A percentile compares a stretch with the other conserved stretches of the same genome.
These are phyloP conservation scores for Auricularia sp. DNA, from an alignment of 768 basidiomycete genomes.

Conservation along the genomic window DNA sequence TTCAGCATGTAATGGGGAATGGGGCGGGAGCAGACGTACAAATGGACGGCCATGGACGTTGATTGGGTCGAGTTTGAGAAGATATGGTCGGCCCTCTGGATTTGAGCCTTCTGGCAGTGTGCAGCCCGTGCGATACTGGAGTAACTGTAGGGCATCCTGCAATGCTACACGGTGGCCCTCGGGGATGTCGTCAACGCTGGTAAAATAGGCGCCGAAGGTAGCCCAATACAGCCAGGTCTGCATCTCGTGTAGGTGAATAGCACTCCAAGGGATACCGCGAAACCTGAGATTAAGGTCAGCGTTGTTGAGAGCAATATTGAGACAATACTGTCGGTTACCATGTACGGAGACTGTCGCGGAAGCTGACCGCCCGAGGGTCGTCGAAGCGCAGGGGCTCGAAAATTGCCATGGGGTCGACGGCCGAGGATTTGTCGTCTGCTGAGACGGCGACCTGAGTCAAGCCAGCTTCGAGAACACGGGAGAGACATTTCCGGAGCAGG, in stretches of 20 bases:
- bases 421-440: constrained; percentile 33
- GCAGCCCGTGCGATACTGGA: constrained; percentile 67
- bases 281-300: constrained; percentile 43
- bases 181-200: constrained; percentile 38
- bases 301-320: constrained; percentile 3
- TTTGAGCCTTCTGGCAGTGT: constrained; percentile 52
- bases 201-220: constrained; percentile 60
- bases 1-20: constrained; percentile 22
- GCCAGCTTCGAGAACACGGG: constrained; percentile 56
- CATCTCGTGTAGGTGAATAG: constrained; percentile 52
- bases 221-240: constrained; percentile 77
- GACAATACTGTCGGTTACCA: constrained; percentile 21
- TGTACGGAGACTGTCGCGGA: constrained; percentile 56
- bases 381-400: constrained; percentile 44
- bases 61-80: constrained; percentile 71
- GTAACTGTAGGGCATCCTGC: constrained; percentile 46
- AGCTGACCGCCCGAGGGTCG: constrained; percentile 67
- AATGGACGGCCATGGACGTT: constrained; percentile 61
- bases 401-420: constrained; percentile 33
- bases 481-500: constrained; percentile 51
- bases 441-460: constrained; percentile 34
- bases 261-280: constrained; percentile 60
- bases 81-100: constrained; percentile 41
- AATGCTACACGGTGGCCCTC: constrained; percentile 39
- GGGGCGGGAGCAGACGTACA: constrained; percentile 29